Evolutionary conservation across 371 early-diverging fungal genomes (phyloP), one percentile per base, ranked within the genome.

Genomic region (Neoconidiobolus thromboides): DNA sequence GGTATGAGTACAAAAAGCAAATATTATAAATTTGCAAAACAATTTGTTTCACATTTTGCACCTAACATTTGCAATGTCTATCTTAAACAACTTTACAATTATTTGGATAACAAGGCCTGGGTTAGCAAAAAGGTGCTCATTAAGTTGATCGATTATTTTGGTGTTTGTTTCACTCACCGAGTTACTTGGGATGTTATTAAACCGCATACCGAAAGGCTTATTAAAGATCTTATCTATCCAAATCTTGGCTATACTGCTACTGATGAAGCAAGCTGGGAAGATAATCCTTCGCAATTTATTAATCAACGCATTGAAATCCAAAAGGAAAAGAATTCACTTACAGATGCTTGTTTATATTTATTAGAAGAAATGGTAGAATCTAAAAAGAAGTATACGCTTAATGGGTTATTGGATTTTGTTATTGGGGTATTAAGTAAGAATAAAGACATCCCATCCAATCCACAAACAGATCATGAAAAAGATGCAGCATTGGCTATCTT

Each of bases 251-350:
- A 91, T 67, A 77, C 82, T 44, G 64, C 69, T 2, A 80, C 79
- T 46, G 96, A 96, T 64, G 76, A 81, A 63, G 79, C 85, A 65
- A 73, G 89, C n/a, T 93, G 93, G 94, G 76, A 77, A 39, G 86
- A 88, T 9, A 89, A 94, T 65, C 86, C 90, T 1, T 80, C 86
- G 12, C 95, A 96, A 68, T 96, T 82, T 63, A 81, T 94, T n/a
- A 85, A 87, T 62, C 82, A 66, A 62, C 64, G 9, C 6, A 62
- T 72, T 40, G 84, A 87, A 60, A 82, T 84, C 26, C 62, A 87
- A 15, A 88, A 88, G 62, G 90, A 89, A 61, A 81, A 82, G 62
- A 71, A 76, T 53, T 84, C 84, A 26, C 80, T 88, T 12, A 69
- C 72, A 14, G 66, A 73, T 2, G 83, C 86, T 10, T 85, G 84